Evolutionary conservation across 345 rosid genomes (phyloP).

Genomic region (Heritiera fomes): DNA sequence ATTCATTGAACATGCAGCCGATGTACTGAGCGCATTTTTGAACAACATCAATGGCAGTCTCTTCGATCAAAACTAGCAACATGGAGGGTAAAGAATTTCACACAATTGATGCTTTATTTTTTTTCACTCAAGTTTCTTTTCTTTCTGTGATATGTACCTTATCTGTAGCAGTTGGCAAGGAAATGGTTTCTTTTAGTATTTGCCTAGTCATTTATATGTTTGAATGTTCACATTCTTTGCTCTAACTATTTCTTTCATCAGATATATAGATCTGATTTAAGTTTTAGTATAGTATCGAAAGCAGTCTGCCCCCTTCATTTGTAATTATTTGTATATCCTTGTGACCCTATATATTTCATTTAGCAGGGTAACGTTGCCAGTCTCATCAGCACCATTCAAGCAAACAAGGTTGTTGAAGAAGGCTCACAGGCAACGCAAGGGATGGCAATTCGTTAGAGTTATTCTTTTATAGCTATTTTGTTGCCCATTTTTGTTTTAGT

Average conservation of each 20-base stretch:
- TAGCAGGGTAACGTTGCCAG: constrained; percentile 67
- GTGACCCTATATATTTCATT: constrained; percentile 18
- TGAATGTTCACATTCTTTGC: background rate
- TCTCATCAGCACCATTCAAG: constrained; percentile 78
- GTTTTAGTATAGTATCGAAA: background rate
- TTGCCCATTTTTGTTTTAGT: constrained; percentile 22
- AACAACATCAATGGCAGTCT: constrained; percentile 63
- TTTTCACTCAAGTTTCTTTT: background rate
- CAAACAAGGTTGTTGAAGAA: constrained; percentile 84
- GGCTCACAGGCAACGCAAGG: constrained; percentile 74
- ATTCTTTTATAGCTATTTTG: constrained; percentile 7
- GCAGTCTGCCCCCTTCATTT: background rate
- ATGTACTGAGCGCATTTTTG: constrained; percentile 73
- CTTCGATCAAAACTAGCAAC: constrained; percentile 67
- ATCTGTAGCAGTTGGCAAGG: background rate
- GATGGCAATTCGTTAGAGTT: constrained; percentile 48
- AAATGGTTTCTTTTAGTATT: background rate
- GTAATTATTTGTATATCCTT: background rate
- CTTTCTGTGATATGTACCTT: background rate
- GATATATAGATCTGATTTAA: background rate
- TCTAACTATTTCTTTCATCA: background rate
- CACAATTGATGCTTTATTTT: background rate
- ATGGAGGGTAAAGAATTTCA: constrained; percentile 65
- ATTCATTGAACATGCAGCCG: constrained; percentile 48
- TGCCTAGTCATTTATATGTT: background rate